A percentile compares a stretch with the other conserved stretches of the same genome.
Conservation (phyloP, 2,329 filamentous ascomycete species). For the Colletotrichum sp. region DNA sequence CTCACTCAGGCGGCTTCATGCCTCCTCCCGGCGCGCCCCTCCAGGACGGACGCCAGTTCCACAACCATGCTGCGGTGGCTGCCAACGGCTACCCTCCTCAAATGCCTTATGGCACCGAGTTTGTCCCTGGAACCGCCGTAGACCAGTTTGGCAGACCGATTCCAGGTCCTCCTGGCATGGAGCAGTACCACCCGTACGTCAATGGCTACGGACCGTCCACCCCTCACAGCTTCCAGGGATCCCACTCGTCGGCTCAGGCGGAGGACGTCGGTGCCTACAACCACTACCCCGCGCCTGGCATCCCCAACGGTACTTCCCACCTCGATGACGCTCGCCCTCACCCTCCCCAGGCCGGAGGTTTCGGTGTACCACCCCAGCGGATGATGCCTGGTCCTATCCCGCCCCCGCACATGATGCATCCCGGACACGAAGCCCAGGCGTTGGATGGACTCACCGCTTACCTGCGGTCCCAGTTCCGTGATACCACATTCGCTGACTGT, state of each 20-base stretch:
- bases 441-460: slow-evolving; percentile 43
- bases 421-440: slow-evolving; percentile 20
- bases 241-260: slow-evolving; percentile 59
- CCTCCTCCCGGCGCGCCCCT: slow-evolving; percentile 51
- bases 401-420: slow-evolving; percentile 24
- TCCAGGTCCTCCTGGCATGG: slow-evolving; percentile 34
- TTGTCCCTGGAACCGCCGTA: slow-evolving; percentile 37
- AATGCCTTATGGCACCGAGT: slow-evolving; percentile 39
- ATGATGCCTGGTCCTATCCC: slow-evolving; percentile 33
- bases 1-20: slow-evolving; percentile 51
- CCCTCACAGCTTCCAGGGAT: slow-evolving; percentile 67
- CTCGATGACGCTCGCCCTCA: slow-evolving; percentile 33
- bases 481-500: slow-evolving; percentile 47
- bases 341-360: neutral
- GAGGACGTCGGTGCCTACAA: slow-evolving; percentile 48
- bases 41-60: slow-evolving; percentile 36
- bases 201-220: slow-evolving; percentile 58
- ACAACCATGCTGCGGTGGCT: slow-evolving; percentile 24
- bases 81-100: slow-evolving; percentile 43
- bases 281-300: slow-evolving; percentile 43
- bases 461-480: slow-evolving; percentile 43
- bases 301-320: slow-evolving; percentile 38
- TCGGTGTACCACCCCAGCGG: slow-evolving; percentile 27
- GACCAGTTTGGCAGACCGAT: slow-evolving; percentile 43
- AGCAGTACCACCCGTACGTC: slow-evolving; percentile 35